Evolutionary conservation across 1,139 yeast species (phyloP), one percentile per base, ranked within the genome.

Genomic region (Lodderomyces beijingensis): DNA sequence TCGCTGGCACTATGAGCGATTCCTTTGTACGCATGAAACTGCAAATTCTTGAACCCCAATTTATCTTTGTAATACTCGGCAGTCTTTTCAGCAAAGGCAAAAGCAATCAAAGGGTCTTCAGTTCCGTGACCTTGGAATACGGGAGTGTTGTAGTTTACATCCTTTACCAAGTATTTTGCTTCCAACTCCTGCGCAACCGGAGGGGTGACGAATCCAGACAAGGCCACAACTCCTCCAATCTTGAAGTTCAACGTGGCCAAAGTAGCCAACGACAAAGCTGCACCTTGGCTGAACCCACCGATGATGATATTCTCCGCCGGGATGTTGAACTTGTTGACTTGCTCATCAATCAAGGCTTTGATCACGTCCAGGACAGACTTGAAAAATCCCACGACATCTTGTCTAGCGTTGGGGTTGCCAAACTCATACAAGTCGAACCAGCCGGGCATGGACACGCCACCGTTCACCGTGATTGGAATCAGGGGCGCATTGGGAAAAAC

Each of bases 211-310:
- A 86, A 88, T 1, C 96, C 97, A 1, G 95, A 83, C 31, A 89
- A 62, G 0, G 82, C 78, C 12, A 85, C 59, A 28, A 82, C 69
- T 2, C 96, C 98, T 10, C 86, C 98, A 16, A 89, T 62, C 47
- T 80, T 82, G 35, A 62, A 53, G 16, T 81, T 78, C 27, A 72
- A 55, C 25, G 55, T 42, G 1, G 68, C 42, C n/a, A 53, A 44
- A 7, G 67, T 53, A 2, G 88, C 89, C 38, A 85, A 61, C 1
- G 94, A 62, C 9, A 89, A 45, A 1, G 95, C 91, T 31, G 88
- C 95, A 38, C 98, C 98, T 59, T 91, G 98, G 5, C 94, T 81
- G 52, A 91, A 91, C 1, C 98, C 98, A 22, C 97, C 97, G 41
- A 91, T 64, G 11, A 91, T 67, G 32, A 91, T 82, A 34, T 81